phyloP scores from a whole-genome alignment of 2,329 filamentous ascomycete genomes.

The Calonectria hongkongensis region DNA sequence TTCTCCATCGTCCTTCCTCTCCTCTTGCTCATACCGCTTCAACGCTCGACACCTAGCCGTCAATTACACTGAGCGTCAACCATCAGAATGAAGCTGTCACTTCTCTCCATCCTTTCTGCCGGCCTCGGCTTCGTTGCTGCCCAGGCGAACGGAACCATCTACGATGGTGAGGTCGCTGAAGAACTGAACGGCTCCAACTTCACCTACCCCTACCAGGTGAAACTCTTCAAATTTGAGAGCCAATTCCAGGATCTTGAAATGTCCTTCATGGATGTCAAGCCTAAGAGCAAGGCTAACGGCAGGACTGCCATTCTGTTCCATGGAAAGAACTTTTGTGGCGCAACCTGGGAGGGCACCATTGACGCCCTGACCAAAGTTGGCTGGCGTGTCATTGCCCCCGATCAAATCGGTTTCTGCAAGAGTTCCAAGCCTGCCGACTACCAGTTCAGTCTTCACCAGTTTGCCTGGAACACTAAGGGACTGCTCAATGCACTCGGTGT shows the following conservation, averaged over 20 bases:
- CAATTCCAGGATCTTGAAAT: conserved; percentile 70
- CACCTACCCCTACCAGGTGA: conserved; percentile 71
- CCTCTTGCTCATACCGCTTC: not conserved
- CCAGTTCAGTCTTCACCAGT: conserved; percentile 71
- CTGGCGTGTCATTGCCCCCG: conserved; percentile 72
- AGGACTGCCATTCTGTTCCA: conserved; percentile 70
- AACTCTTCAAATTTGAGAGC: conserved; percentile 68
- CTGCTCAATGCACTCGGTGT: conserved; percentile 67
- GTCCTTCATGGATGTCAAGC: conserved; percentile 73
- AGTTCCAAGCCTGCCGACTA: conserved; percentile 70
- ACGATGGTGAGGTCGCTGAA: conserved; percentile 60
- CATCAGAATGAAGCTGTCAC: conserved; percentile 53
- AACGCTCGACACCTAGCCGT: not conserved
- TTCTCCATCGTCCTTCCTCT: not conserved
- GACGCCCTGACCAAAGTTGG: conserved; percentile 63
- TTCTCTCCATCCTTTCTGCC: conserved; percentile 45
- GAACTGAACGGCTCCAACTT: conserved; percentile 71
- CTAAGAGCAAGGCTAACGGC: conserved; percentile 58
- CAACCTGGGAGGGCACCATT: conserved; percentile 72
- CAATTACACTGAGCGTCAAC: not conserved
- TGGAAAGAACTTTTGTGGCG: conserved; percentile 74
- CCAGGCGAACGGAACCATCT: conserved; percentile 58
- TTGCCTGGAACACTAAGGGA: conserved; percentile 70
- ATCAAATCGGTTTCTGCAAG: conserved; percentile 76
- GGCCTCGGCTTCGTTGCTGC: conserved; percentile 49